phyloP scores from a whole-genome alignment of 2,329 filamentous ascomycete species.

The Epichloe sibirici region DNA sequence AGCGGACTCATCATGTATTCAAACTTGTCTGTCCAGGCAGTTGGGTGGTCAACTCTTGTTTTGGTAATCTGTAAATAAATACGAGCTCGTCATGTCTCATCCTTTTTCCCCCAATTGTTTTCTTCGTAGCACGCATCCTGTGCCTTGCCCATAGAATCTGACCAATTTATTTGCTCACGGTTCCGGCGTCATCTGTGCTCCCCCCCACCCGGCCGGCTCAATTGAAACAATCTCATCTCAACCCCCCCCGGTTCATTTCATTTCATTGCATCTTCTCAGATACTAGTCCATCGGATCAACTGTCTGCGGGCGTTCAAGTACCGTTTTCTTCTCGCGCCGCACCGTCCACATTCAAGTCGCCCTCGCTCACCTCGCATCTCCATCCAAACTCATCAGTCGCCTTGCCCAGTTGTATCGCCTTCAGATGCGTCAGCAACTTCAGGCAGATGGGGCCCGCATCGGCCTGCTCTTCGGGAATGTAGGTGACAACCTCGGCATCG shows the following conservation, averaged over 20 bases:
- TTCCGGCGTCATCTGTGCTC: too few relatives aligned
- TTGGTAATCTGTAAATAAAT: too few relatives aligned
- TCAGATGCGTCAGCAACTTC: conserved; percentile 62
- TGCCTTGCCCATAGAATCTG: too few relatives aligned
- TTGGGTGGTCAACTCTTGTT: too few relatives aligned
- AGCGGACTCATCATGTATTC: too few relatives aligned
- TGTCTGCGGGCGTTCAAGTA: conserved; percentile 13
- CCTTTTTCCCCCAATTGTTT: too few relatives aligned
- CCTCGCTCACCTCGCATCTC: conserved; percentile 38
- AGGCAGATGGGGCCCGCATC: conserved; percentile 63
- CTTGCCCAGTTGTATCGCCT: conserved; percentile 77
- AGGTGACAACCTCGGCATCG: conserved; percentile 38
- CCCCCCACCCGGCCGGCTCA: not conserved
- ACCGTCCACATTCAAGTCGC: conserved; percentile 30
- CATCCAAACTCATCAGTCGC: conserved; percentile 67
- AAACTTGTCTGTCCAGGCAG: too few relatives aligned
- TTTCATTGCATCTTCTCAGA: too few relatives aligned
- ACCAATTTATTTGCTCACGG: too few relatives aligned
- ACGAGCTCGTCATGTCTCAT: too few relatives aligned
- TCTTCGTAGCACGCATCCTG: too few relatives aligned
- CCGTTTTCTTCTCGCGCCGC: conserved; percentile 10
- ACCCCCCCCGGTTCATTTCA: not conserved
- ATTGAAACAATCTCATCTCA: not conserved
- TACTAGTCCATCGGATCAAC: conserved; percentile 23
- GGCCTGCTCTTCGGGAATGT: conserved; percentile 41